Percentiles rank a stretch among this genome's conserved stretches.
phyloP scores from a whole-genome alignment of 179 eudicot species.

The Actinidia polygama region DNA sequence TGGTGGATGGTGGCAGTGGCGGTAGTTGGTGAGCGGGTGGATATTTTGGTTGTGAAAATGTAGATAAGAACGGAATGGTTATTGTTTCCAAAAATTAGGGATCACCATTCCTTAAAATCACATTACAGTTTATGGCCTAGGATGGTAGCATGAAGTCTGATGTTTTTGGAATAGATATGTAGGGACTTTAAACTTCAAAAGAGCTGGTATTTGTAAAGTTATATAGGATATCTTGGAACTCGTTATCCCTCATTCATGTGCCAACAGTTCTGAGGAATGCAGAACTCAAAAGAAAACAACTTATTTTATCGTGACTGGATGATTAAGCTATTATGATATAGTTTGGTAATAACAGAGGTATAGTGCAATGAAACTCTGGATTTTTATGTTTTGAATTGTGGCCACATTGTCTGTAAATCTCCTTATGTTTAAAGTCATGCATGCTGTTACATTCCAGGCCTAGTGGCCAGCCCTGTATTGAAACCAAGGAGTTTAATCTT shows the following conservation, averaged over 20 bases:
- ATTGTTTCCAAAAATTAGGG: no score
- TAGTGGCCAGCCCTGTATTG: slow-evolving; percentile 57
- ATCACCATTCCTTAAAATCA: no score
- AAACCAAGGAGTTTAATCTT: slow-evolving; percentile 71
- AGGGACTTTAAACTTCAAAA: background rate
- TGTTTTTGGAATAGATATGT: background rate
- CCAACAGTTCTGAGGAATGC: background rate
- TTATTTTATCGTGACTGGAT: background rate
- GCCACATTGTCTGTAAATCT: background rate
- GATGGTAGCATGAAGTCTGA: background rate
- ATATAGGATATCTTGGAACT: background rate
- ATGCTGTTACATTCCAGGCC: slow-evolving; percentile 53
- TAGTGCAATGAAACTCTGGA: background rate
- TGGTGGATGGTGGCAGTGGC: no score
- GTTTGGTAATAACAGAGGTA: background rate
- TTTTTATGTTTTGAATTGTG: background rate
- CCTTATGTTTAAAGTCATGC: background rate
- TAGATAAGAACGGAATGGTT: no score
- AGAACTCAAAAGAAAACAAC: background rate
- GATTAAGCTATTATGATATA: background rate
- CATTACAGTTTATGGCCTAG: background rate
- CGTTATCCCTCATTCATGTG: background rate
- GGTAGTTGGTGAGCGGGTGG: no score
- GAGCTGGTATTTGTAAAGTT: background rate
- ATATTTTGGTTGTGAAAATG: no score